Percentiles rank a stretch among this genome's conserved stretches.
These are phyloP conservation scores for Tetrahymena thermophila DNA, from an alignment of 73 alveolate species.

Conservation along the genomic window DNA sequence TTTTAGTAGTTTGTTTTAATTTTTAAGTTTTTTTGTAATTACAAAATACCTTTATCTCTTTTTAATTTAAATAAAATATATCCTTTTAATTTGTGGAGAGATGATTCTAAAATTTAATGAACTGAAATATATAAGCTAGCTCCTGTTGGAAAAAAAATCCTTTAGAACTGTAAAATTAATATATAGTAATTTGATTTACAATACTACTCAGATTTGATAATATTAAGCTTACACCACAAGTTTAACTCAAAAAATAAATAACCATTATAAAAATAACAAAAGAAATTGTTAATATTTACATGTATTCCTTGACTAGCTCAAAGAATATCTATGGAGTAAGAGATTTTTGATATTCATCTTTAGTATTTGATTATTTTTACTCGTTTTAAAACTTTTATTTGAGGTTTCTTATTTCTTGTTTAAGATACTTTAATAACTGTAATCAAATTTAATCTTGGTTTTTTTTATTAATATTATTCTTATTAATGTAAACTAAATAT, in stretches of 20 bases:
- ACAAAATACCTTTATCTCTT: neutral
- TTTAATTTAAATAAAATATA: no score
- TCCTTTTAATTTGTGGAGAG: neutral
- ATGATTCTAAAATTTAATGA: neutral
- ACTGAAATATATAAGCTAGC: neutral
- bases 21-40: neutral
- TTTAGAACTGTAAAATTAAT: neutral
- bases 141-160: neutral
- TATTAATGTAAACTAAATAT: neutral
- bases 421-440: neutral
- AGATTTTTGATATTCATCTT: no score
- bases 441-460: neutral
- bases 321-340: no score
- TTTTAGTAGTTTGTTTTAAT: neutral
- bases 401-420: no score
- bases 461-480: no score
- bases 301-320: neutral
- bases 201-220: neutral
- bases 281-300: no score
- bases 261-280: no score
- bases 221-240: neutral
- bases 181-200: neutral
- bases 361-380: no score
- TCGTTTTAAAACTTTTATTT: no score
- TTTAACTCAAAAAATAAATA: neutral